A percentile compares a stretch with the other conserved stretches of the same genome.
These are phyloP conservation scores for Metschnikowia anglica DNA, from an alignment of 805 yeast species.

Conservation along the genomic window DNA sequence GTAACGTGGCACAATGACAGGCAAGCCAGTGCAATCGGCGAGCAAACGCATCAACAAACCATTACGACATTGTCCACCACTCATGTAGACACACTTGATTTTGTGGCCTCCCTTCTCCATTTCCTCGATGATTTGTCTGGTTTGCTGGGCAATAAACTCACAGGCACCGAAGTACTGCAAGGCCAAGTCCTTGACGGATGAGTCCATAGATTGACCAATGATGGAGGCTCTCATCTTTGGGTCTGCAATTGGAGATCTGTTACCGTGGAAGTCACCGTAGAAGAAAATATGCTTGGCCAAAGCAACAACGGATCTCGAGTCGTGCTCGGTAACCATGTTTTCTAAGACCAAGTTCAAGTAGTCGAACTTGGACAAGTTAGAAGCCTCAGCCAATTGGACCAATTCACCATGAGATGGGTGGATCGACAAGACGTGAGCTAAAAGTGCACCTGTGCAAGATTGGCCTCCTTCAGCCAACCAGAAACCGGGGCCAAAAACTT, in stretches of 20 bases:
- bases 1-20: constrained; percentile 89
- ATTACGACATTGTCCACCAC: constrained; percentile 97
- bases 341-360: constrained; percentile 76
- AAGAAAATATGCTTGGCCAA: constrained; percentile 83
- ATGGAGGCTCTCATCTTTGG: constrained; percentile 89
- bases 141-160: constrained; percentile 96
- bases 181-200: constrained; percentile 80
- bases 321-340: constrained; percentile 53
- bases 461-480: constrained; percentile 99
- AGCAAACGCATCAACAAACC: constrained; percentile 82
- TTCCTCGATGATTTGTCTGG: constrained; percentile 88
- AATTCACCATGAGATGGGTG: constrained; percentile 87
- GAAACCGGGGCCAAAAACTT: constrained; percentile 81
- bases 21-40: constrained; percentile 90
- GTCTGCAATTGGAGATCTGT: constrained; percentile 97
- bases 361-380: constrained; percentile 76
- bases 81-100: constrained; percentile 75
- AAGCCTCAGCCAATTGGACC: constrained; percentile 61
- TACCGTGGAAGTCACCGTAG: constrained; percentile 96
- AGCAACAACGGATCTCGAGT: constrained; percentile 70
- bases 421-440: constrained; percentile 81
- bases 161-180: constrained; percentile 87
- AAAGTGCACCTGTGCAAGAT: constrained; percentile 91
- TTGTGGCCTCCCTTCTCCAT: constrained; percentile 80
- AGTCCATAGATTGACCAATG: constrained; percentile 91